Conservation (phyloP, 2,329 filamentous ascomycete genomes). For the Dactylellina parvicollis region DNA sequence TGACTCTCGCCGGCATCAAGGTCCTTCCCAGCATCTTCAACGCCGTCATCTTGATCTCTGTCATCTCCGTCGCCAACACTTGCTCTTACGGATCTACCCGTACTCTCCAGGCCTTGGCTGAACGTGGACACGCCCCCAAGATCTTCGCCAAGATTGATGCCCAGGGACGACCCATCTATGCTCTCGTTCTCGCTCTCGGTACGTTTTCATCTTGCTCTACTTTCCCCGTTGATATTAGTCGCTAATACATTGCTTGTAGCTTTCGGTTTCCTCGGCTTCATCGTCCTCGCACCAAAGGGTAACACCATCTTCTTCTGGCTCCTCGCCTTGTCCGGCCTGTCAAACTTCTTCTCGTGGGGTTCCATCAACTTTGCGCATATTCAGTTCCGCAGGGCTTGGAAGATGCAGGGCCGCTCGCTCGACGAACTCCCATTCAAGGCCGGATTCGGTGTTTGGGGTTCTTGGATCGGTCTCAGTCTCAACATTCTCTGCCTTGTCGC, state of each 20-base stretch:
- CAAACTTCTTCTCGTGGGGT: constrained; percentile 73
- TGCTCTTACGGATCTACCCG: constrained; percentile 68
- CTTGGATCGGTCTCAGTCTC: constrained; percentile 70
- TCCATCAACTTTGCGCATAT: constrained; percentile 75
- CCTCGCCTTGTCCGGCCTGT: constrained; percentile 71
- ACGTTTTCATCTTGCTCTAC: constrained; percentile 64
- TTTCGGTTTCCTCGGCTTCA: constrained; percentile 53
- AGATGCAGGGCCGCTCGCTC: constrained; percentile 68
- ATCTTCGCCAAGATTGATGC: constrained; percentile 64
- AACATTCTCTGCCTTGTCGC: constrained; percentile 68
- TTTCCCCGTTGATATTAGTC: constrained; percentile 60
- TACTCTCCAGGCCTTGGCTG: constrained; percentile 67
- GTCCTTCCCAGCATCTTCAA: constrained; percentile 68
- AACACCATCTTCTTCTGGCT: constrained; percentile 72
- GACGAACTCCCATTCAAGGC: constrained; percentile 74
- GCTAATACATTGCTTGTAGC: constrained; percentile 6
- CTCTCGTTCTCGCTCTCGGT: constrained; percentile 62
- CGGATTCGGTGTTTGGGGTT: constrained; percentile 71
- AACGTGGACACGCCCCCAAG: constrained; percentile 63
- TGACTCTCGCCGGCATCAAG: constrained; percentile 66
- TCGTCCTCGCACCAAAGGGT: constrained; percentile 61
- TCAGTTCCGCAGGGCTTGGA: constrained; percentile 73
- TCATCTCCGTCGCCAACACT: constrained; percentile 67
- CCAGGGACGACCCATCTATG: constrained; percentile 62
- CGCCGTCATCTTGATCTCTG: constrained; percentile 66